Percentiles rank a stretch among this genome's conserved stretches.
phyloP scores from a whole-genome alignment of 306 rosid genomes.

The Nissolia schottii region DNA sequence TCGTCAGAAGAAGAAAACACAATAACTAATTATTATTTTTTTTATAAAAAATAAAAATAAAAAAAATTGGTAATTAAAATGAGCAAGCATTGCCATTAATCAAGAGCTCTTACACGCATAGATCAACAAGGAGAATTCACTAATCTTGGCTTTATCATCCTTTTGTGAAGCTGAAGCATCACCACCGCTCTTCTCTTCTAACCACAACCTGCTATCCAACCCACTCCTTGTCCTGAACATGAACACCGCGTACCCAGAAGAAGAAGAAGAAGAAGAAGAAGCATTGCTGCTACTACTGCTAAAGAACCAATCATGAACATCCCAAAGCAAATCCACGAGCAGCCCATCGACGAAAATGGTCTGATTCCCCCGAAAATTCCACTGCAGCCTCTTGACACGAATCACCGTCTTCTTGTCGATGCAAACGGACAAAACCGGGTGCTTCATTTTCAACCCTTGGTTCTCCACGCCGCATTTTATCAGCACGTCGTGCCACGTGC shows the following conservation, averaged over 20 bases:
- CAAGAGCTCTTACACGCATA: constrained; percentile 81
- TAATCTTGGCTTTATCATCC: constrained; percentile 49
- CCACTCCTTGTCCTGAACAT: constrained; percentile 93
- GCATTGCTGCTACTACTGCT: no score
- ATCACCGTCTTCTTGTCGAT: constrained; percentile 80
- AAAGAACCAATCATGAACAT: constrained; percentile 96
- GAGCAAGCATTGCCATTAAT: constrained; percentile 11
- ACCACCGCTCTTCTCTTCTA: constrained; percentile 76
- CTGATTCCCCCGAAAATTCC: constrained; percentile 97
- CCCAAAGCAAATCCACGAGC: constrained; percentile 92
- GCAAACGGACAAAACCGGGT: constrained; percentile 51
- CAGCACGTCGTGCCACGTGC: constrained; percentile 61
- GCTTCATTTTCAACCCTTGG: constrained; percentile 45
- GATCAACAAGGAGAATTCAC: constrained; percentile 88
- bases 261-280: neutral
- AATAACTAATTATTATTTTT: no score
- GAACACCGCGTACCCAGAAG: constrained; percentile 68
- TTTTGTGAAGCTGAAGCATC: constrained; percentile 45
- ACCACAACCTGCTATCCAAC: constrained; percentile 85
- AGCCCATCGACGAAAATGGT: constrained; percentile 84
- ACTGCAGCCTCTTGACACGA: constrained; percentile 79
- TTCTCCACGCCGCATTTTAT: constrained; percentile 57
- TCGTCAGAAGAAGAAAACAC: no score
- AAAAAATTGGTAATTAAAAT: neutral
- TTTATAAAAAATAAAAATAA: neutral